Evolutionary conservation across 164 flowering plant species (phyloP).

Genomic region (Berberis vulgaris): DNA sequence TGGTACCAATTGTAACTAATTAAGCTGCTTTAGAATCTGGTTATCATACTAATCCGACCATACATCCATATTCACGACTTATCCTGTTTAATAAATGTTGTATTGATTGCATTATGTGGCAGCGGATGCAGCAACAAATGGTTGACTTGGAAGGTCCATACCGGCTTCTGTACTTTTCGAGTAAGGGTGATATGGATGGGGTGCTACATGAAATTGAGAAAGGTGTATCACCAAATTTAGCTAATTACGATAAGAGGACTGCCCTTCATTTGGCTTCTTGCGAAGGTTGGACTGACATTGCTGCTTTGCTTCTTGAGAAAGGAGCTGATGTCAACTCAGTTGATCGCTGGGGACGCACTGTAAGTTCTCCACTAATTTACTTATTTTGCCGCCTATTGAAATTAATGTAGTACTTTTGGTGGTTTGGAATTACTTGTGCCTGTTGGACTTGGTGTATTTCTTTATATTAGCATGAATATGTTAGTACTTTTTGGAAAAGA

Average conservation of each 20-base stretch:
- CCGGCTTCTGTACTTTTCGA: constrained; percentile 43
- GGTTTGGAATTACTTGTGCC: too few relatives aligned
- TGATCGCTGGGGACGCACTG: constrained; percentile 62
- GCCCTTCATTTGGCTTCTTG: constrained; percentile 62
- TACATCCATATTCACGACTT: too few relatives aligned
- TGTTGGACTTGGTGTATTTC: too few relatives aligned
- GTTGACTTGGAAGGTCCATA: constrained; percentile 36
- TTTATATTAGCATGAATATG: too few relatives aligned
- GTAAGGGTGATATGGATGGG: constrained; percentile 48
- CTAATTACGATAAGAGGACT: constrained; percentile 54
- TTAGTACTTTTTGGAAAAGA: too few relatives aligned
- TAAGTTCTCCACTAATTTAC: constrained; percentile 20
- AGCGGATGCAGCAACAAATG: constrained; percentile 13
- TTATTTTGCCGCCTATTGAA: too few relatives aligned
- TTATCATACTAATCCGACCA: too few relatives aligned
- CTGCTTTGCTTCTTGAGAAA: constrained; percentile 41
- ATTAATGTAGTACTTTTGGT: too few relatives aligned
- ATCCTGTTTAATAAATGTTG: too few relatives aligned
- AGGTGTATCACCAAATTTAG: constrained; percentile 45
- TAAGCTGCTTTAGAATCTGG: too few relatives aligned
- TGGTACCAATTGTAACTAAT: too few relatives aligned
- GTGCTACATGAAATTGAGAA: constrained; percentile 42
- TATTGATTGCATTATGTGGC: background rate
- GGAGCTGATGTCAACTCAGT: constrained; percentile 51
- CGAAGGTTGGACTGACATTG: constrained; percentile 49